Base-by-base conservation (phyloP, 2,329 filamentous ascomycete genomes). In the Elsinoe necatrix region DNA sequence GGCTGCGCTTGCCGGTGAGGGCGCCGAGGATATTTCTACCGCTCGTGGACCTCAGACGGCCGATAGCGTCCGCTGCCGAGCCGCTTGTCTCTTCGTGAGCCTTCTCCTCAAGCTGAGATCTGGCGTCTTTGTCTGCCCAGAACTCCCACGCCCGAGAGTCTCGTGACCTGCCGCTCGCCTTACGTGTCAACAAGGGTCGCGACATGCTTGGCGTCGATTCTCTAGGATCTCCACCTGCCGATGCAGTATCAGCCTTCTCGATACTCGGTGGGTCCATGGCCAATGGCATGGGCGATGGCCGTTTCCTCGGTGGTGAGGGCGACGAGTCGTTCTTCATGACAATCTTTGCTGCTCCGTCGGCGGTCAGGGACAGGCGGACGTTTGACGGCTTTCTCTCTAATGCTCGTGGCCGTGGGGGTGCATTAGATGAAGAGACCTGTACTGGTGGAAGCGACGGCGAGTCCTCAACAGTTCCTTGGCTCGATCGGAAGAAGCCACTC, bases 101-200 rank as follows among this genome's bases (percentile, higher is more conserved):
- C 62, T 89, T 86, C n/a, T 81, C 81, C 20, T 85, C 90, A 56
- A 95, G 74, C 62, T 89, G 87, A 65, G 89, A 88, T 42, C 86
- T 84, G 54, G 81, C 77, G 62, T 93, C 87, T 6, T 85, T 84
- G 67, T 95, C 89, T 65, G 89, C 92, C 73, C 87, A 91, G 57
- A 89, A 89, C 66, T 95, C 89, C 92, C 92, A 96, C 5, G 86
- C 87, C 52, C 90, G 84, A 16, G 90, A 88, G 69, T 96, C 88
- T 56, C 89, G 84, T 57, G 91, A 95, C 57, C 92, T 69, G 14
- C 68, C 81, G 56, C 83, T 60, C 80, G 72, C 57, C 78, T 75
- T 35, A 78, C 74, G 56, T 31, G 47, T 51, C 35, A 61, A 27
- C 8, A 23, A 69, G 58, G n/a, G 25, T 50, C 77, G 75, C 56